These are phyloP conservation scores for Glomus cerebriforme DNA, from an alignment of 192 early-diverging fungal genomes.

Conservation along the genomic window DNA sequence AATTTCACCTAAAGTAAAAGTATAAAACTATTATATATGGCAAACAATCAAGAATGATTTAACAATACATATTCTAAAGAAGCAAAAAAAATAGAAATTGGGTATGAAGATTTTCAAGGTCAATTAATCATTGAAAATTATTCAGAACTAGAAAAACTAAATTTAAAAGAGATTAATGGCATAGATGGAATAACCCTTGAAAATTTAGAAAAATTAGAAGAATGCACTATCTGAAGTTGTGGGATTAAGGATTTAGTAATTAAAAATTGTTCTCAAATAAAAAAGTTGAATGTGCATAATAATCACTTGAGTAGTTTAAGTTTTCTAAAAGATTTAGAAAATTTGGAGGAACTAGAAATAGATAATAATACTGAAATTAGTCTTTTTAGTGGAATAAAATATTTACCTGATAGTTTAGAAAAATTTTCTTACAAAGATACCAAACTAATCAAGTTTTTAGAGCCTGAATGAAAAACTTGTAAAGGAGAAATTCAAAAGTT, in stretches of 20 bases:
- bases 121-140: conserved; percentile 4
- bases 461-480: no score
- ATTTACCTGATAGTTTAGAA: no score
- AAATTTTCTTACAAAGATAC: no score
- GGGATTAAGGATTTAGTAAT: not conserved
- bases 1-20: not conserved
- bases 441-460: no score
- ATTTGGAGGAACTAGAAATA: conserved; percentile 14
- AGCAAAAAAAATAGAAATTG: conserved; percentile 10
- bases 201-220: not conserved
- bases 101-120: conserved; percentile 1
- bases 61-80: conserved; percentile 17
- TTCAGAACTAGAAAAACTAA: not conserved
- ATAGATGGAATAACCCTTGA: not conserved
- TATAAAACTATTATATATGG: not conserved
- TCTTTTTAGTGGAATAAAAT: no score
- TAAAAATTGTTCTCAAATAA: conserved; percentile 22
- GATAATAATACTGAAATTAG: conserved; percentile 21
- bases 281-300: not conserved
- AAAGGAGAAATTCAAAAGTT: no score
- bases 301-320: conserved; percentile 1
- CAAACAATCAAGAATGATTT: not conserved
- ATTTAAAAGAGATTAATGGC: not conserved
- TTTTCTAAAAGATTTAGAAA: conserved; percentile 3
- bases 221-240: not conserved